Conservation (phyloP, 2,329 filamentous ascomycete genomes). For the Verticillium tricorpus region DNA sequence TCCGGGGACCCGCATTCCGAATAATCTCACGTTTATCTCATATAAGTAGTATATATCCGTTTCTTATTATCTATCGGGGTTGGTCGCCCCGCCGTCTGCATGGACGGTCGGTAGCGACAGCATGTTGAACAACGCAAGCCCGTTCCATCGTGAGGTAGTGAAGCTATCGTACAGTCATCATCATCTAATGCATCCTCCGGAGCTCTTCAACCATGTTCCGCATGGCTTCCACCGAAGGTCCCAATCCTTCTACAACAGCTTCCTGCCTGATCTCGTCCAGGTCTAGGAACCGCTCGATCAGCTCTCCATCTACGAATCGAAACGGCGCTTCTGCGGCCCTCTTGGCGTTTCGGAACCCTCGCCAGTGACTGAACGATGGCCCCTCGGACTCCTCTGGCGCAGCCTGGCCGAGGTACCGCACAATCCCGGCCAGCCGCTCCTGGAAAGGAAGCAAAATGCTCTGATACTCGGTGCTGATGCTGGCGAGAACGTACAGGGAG, state of each 20-base stretch:
- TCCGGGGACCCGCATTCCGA: conserved; percentile 8
- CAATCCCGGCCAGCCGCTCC: conserved; percentile 57
- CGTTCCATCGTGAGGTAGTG: background rate
- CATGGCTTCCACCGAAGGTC: conserved; percentile 58
- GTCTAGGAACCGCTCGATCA: conserved; percentile 81
- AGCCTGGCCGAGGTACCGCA: conserved; percentile 62
- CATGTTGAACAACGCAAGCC: background rate
- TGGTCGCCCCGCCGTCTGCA: background rate
- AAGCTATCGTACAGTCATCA: background rate
- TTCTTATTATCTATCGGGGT: background rate
- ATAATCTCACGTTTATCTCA: conserved; percentile 4
- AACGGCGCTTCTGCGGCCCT: conserved; percentile 70
- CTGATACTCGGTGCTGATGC: conserved; percentile 67
- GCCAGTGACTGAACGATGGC: conserved; percentile 63
- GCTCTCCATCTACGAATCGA: conserved; percentile 87
- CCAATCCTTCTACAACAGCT: conserved; percentile 49
- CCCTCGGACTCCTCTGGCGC: background rate
- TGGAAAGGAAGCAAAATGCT: conserved; percentile 84
- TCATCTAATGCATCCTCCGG: conserved; percentile 46
- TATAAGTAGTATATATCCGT: background rate
- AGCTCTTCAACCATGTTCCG: conserved; percentile 59
- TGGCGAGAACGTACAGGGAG: conserved; percentile 82
- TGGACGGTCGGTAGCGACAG: too few species aligned
- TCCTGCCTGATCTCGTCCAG: conserved; percentile 55
- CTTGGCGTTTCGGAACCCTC: conserved; percentile 74